Evolutionary conservation across 2,329 filamentous ascomycete species (phyloP).

Genomic region (Fusarium vanettenii): DNA sequence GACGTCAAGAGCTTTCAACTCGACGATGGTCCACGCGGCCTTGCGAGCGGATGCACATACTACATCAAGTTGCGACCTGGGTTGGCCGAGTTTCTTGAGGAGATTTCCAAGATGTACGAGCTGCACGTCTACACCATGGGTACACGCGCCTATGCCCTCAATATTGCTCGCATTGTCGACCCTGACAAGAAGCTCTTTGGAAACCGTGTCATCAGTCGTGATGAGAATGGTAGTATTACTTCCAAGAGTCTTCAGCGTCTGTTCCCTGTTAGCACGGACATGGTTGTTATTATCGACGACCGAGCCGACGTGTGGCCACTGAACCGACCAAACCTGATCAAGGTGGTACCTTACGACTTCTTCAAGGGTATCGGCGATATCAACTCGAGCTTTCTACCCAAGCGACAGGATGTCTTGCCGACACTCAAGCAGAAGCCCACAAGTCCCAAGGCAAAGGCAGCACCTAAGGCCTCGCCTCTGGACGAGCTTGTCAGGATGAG

Average conservation of each 20-base stretch:
- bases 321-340: conserved; percentile 92
- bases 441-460: conserved; percentile 23
- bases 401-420: conserved; percentile 68
- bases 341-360: conserved; percentile 95
- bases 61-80: conserved; percentile 98
- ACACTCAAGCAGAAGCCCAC: conserved; percentile 38
- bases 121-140: conserved; percentile 99
- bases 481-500: conserved; percentile 83
- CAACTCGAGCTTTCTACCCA: conserved; percentile 96
- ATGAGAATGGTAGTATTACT: conserved; percentile 94
- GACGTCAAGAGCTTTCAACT: conserved; percentile 91
- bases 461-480: conserved; percentile 60
- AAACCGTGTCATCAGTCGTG: conserved; percentile 93
- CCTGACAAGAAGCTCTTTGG: conserved; percentile 90
- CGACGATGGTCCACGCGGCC: conserved; percentile 82
- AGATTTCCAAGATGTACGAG: conserved; percentile 85
- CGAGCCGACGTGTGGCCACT: conserved; percentile 93
- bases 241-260: conserved; percentile 90
- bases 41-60: conserved; percentile 84
- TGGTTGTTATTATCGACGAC: conserved; percentile 99
- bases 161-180: conserved; percentile 93
- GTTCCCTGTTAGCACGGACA: conserved; percentile 97
- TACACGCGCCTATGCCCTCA: conserved; percentile 92
- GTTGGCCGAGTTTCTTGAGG: conserved; percentile 81
- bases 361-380: conserved; percentile 99